Evolutionary conservation across 2,329 filamentous ascomycete species (phyloP), one percentile per base, ranked within the genome.

Genomic region (Sporothrix globosa): DNA sequence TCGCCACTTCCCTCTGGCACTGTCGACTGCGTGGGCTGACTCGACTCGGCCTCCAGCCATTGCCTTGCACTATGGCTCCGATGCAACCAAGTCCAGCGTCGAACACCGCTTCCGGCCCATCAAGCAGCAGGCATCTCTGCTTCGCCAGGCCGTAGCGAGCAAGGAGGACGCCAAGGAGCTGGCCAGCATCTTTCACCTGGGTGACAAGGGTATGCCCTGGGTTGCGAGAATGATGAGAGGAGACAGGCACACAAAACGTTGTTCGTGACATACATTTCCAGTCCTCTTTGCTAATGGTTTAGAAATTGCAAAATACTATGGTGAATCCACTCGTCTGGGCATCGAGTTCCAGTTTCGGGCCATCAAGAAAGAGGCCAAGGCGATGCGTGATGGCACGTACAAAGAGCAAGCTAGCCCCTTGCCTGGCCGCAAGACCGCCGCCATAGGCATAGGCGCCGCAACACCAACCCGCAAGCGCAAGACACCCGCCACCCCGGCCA

Each of bases 221-320:
- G 3, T 14, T 7, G 14, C 17, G 46, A 63, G 67, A 44, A 30
- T 24, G 24, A 21, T 5, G 50, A 27, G 6, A 30, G 17, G 19
- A 24, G 27, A 21, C 17, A n/a, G 9, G 14, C n/a, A 21, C 30
- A 60, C 17, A 6, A 34, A 34, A 53, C 19, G 17, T n/a, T 10
- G 27, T n/a, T 34, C 34, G 34, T 34, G 34, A 48, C 44, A 17
- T 19, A 58, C n/a, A 5, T 44, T 11, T 14, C 14, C 24, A 48
- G n/a, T 39, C 5, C 41, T 10, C 27, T 34, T 34, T 44, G 56
- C 70, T 73, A 52, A 71, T 61, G 5, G 10, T 21, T 66, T 72
- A 89, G 87, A 87, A 56, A 88, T 89, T 67, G 83, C 85, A 72
- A 86, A 83, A 72, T 84, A 85, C 77, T 89, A 87, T 73, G 87